Percentiles rank a stretch among this genome's conserved stretches.
These are phyloP conservation scores for Colletotrichum horii DNA, from an alignment of 2,329 filamentous ascomycete species.

Conservation along the genomic window DNA sequence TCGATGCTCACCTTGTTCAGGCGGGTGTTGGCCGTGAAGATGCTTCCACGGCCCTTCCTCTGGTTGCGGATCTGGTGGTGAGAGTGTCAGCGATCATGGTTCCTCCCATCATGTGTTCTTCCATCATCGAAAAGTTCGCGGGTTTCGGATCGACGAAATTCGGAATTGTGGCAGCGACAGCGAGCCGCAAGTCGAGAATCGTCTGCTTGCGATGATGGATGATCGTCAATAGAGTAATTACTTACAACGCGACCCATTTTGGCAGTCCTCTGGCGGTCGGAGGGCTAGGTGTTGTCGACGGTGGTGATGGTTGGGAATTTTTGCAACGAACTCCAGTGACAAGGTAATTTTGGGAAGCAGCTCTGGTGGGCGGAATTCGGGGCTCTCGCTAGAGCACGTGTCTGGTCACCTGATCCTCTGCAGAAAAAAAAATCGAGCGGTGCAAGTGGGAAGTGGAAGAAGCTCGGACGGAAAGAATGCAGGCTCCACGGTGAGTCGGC, in stretches of 20 bases:
- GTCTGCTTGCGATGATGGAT: background rate
- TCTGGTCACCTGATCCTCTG: background rate
- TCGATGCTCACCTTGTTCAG: slow-evolving; percentile 91
- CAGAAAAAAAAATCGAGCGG: background rate
- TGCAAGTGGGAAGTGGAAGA: background rate
- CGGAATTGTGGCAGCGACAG: background rate
- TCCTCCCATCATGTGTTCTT: background rate
- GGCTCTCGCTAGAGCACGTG: slow-evolving; percentile 12
- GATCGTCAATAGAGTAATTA: slow-evolving; percentile 22
- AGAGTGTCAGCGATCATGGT: slow-evolving; percentile 14
- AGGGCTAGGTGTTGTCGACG: slow-evolving; percentile 23
- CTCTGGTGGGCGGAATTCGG: background rate
- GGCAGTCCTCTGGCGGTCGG: slow-evolving; percentile 28
- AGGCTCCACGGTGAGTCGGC: background rate
- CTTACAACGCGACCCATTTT: slow-evolving; percentile 60
- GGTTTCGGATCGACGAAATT: background rate
- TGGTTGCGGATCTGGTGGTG: slow-evolving; percentile 64
- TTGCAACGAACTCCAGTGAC: background rate
- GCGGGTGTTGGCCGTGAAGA: slow-evolving; percentile 79
- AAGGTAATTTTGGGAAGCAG: slow-evolving; percentile 4
- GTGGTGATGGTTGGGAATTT: slow-evolving; percentile 18
- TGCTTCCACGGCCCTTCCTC: slow-evolving; percentile 65
- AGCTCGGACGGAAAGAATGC: slow-evolving; percentile 7
- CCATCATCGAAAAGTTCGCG: slow-evolving; percentile 5
- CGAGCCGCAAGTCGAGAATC: background rate